These are phyloP conservation scores for Triticum aestivum DNA, from an alignment of 176 grass and related monocot genomes.

Conservation along the genomic window IWGSC_CS_RefSeq_v2.1 NC_057799.1:432552156-432552655, in stretches of 20 bases:
- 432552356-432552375: conserved; percentile 42
- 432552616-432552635: too few relatives aligned
- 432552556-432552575: too few relatives aligned
- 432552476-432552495: conserved; percentile 56
- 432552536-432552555: too few relatives aligned
- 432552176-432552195: not conserved
- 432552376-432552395: not conserved
- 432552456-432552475: conserved; percentile 88
- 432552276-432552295: conserved; percentile 73
- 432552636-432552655: too few relatives aligned
- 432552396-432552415: conserved; percentile 77
- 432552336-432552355: conserved; percentile 57
- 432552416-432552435: conserved; percentile 46
- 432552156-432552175: conserved; percentile 76
- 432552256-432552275: not conserved
- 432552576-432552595: too few relatives aligned
- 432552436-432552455: conserved; percentile 47
- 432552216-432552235: not conserved
- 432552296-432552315: conserved; percentile 73
- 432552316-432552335: conserved; percentile 69
- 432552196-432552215: not conserved
- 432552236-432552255: not conserved
- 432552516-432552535: not conserved
- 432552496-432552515: not conserved
- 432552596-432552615: too few relatives aligned